Evolutionary conservation across 2,329 filamentous ascomycete genomes (phyloP).

Genomic region (Verticillium zaregamsianum): DNA sequence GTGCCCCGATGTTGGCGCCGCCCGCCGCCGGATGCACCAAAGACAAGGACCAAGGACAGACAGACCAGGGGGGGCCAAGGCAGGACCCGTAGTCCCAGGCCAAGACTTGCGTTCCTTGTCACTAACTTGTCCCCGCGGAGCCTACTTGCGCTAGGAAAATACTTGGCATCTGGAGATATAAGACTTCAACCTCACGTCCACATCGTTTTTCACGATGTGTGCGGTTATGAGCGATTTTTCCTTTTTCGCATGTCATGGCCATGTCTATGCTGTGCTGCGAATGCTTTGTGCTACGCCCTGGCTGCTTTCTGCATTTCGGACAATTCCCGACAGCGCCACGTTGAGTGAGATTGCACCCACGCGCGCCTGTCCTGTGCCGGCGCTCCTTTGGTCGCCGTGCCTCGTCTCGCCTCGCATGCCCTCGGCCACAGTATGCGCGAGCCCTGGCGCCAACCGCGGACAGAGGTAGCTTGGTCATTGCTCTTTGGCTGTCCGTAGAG

Average conservation of each 20-base stretch:
- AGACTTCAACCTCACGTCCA: slow-evolving; percentile 10
- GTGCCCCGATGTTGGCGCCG: neutral
- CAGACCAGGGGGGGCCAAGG: neutral
- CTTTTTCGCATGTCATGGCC: neutral
- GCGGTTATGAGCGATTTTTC: slow-evolving; percentile 13
- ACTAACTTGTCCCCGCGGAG: slow-evolving; percentile 10
- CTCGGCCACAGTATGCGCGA: slow-evolving; percentile 1
- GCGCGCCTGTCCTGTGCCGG: neutral
- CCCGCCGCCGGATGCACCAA: neutral
- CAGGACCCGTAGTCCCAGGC: slow-evolving; percentile 1
- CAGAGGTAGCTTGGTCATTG: neutral
- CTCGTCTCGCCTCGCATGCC: neutral
- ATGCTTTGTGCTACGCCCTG: neutral
- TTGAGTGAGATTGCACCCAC: neutral
- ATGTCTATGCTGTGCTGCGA: neutral
- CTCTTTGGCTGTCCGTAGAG: neutral
- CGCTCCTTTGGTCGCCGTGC: neutral
- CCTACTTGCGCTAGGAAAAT: slow-evolving; percentile 10
- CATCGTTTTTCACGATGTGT: neutral
- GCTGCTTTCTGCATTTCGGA: neutral
- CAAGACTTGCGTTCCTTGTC: slow-evolving; percentile 14
- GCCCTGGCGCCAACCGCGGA: neutral
- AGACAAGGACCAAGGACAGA: neutral
- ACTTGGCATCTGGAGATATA: slow-evolving; percentile 12
- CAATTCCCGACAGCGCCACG: neutral